These are phyloP conservation scores for Orbilia quercus DNA, from an alignment of 2,329 filamentous ascomycete species.

Conservation along the genomic window DNA sequence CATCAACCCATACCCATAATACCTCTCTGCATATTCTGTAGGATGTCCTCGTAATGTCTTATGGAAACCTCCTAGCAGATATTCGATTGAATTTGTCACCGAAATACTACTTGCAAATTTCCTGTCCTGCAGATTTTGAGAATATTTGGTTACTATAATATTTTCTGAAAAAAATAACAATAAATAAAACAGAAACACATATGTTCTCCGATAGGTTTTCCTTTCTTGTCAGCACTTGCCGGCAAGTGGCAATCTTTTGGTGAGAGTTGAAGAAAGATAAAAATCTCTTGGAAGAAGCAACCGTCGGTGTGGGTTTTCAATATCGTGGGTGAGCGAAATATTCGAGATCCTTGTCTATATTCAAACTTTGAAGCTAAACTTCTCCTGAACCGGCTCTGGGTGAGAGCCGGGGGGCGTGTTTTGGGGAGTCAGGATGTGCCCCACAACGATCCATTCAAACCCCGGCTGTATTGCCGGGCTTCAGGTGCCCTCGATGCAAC, in stretches of 20 bases:
- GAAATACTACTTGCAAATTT: not conserved
- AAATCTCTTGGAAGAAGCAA: slow-evolving; percentile 4
- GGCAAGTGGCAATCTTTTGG: too few relatives aligned
- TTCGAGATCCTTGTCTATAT: slow-evolving; percentile 40
- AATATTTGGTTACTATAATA: too few relatives aligned
- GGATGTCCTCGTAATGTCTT: not conserved
- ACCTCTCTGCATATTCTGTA: slow-evolving; percentile 6
- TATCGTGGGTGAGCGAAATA: slow-evolving; percentile 47
- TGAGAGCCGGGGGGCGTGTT: slow-evolving; percentile 35
- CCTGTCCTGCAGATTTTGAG: not conserved
- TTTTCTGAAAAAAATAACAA: too few relatives aligned
- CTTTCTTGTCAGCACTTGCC: too few relatives aligned
- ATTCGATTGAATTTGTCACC: slow-evolving; percentile 14
- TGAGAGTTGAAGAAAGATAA: too few relatives aligned
- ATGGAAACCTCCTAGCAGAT: not conserved
- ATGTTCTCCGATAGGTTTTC: too few relatives aligned
- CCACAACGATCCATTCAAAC: slow-evolving; percentile 28
- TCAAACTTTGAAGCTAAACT: slow-evolving; percentile 43
- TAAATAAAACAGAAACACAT: slow-evolving; percentile 14
- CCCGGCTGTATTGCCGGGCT: slow-evolving; percentile 15
- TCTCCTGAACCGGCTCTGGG: slow-evolving; percentile 53
- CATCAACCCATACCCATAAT: slow-evolving; percentile 15
- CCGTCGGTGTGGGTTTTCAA: slow-evolving; percentile 8
- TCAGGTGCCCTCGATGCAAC: slow-evolving; percentile 3
- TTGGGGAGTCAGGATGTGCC: slow-evolving; percentile 37